Conservation (phyloP, 2,329 filamentous ascomycete genomes). For the Hirsutella rhossiliensis region DNA sequence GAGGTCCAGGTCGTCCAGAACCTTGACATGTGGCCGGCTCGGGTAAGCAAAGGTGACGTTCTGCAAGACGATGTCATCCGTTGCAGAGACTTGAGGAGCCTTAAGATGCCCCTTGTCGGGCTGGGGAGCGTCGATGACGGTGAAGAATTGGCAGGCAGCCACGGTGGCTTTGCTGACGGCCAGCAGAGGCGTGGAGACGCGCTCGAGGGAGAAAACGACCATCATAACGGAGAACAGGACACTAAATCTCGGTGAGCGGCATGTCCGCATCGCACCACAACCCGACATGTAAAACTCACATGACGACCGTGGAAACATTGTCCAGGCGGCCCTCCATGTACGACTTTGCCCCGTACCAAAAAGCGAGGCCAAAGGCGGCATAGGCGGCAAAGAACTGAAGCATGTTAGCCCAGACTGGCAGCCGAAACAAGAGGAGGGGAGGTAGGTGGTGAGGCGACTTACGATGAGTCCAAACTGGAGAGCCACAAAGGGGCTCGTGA, state of each 20-base stretch:
- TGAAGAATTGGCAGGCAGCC: constrained; percentile 45
- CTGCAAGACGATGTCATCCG: constrained; percentile 35
- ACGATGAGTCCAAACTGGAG: constrained; percentile 39
- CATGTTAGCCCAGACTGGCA: constrained; percentile 4
- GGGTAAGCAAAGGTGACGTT: constrained; percentile 66
- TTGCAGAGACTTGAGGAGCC: constrained; percentile 24
- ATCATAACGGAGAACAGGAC: constrained; percentile 48
- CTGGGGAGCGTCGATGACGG: constrained; percentile 36
- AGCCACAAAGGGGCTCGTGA: constrained; percentile 36
- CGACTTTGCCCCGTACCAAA: constrained; percentile 50
- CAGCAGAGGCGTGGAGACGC: constrained; percentile 45
- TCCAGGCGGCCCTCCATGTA: constrained; percentile 32
- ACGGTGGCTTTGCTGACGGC: constrained; percentile 45
- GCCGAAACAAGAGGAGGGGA: neutral
- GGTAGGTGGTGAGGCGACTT: constrained; percentile 4
- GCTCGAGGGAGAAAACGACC: constrained; percentile 42
- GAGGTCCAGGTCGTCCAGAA: constrained; percentile 48
- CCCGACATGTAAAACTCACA: constrained; percentile 24
- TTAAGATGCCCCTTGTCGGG: constrained; percentile 22
- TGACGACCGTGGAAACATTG: constrained; percentile 39
- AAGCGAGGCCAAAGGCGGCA: constrained; percentile 41
- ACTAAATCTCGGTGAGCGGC: constrained; percentile 6
- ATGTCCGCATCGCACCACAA: neutral
- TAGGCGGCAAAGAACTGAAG: constrained; percentile 40
- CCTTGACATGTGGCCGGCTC: constrained; percentile 48